phyloP scores from a whole-genome alignment of 306 rosid species.

The Malus sylvestris region DNA sequence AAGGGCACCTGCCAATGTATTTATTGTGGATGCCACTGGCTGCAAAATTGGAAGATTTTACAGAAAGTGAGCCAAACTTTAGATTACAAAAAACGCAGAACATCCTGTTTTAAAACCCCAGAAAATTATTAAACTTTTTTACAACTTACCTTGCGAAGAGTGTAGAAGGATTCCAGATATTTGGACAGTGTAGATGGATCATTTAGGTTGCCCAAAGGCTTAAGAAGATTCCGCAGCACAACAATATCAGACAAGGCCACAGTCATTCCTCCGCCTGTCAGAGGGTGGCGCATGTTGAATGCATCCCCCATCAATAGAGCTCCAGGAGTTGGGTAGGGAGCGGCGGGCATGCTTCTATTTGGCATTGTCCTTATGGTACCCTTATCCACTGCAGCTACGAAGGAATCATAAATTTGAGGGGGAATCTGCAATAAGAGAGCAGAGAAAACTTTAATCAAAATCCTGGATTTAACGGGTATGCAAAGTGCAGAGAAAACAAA shows the following conservation, averaged over 20 bases:
- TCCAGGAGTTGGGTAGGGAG: conserved; percentile 87
- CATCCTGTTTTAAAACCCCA: not conserved
- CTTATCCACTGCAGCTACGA: conserved; percentile 72
- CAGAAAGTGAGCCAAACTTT: not conserved
- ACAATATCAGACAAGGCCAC: conserved; percentile 88
- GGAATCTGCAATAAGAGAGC: conserved; percentile 52
- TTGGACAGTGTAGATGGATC: conserved; percentile 76
- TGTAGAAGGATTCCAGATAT: conserved; percentile 84
- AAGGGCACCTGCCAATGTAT: conserved; percentile 95
- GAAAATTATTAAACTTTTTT: no score
- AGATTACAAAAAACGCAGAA: not conserved
- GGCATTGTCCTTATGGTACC: conserved; percentile 93
- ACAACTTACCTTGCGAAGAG: conserved; percentile 64
- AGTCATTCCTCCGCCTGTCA: conserved; percentile 96
- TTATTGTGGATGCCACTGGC: conserved; percentile 98
- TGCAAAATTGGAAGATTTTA: conserved; percentile 26
- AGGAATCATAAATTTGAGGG: conserved; percentile 57
- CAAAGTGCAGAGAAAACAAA: not conserved
- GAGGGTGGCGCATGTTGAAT: conserved; percentile 96
- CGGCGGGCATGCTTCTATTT: conserved; percentile 95
- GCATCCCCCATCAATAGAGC: conserved; percentile 96
- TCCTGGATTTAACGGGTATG: not conserved
- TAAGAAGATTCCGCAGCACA: conserved; percentile 82
- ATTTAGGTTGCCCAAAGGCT: conserved; percentile 58
- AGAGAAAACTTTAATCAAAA: not conserved